Percentiles rank a stretch among this genome's conserved stretches.
These are phyloP conservation scores for Nothophoma quercina DNA, from an alignment of 2,329 filamentous ascomycete species.

Conservation along the genomic window DNA sequence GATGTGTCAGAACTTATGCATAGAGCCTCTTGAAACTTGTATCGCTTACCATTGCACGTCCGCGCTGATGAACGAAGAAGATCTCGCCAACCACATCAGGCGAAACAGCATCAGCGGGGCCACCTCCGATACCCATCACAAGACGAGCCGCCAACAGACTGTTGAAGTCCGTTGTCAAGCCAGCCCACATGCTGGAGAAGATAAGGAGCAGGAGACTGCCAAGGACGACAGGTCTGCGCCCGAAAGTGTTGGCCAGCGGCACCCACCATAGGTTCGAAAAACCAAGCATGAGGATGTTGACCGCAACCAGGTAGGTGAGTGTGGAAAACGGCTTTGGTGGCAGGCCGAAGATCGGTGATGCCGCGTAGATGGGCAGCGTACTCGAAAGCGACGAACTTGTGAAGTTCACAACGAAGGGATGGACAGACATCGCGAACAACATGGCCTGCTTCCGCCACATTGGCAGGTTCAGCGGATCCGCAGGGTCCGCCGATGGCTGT, in stretches of 20 bases:
- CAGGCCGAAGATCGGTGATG: constrained; percentile 40
- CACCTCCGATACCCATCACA: constrained; percentile 49
- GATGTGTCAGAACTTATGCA: not conserved
- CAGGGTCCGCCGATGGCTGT: constrained; percentile 49
- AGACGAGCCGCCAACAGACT: constrained; percentile 49
- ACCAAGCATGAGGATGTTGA: constrained; percentile 51
- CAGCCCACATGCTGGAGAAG: constrained; percentile 51
- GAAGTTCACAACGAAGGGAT: constrained; percentile 50
- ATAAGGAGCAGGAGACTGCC: constrained; percentile 44
- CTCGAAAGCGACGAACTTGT: constrained; percentile 47
- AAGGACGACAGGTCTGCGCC: constrained; percentile 50
- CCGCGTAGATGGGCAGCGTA: constrained; percentile 46
- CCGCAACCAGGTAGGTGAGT: constrained; percentile 49
- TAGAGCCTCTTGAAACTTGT: not conserved
- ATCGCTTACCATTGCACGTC: constrained; percentile 48
- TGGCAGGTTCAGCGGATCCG: constrained; percentile 53
- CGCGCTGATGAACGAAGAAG: constrained; percentile 54
- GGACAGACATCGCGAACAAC: constrained; percentile 48
- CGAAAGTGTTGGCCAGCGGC: constrained; percentile 52
- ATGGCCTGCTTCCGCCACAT: constrained; percentile 47
- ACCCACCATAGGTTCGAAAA: constrained; percentile 53
- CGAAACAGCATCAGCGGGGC: constrained; percentile 50
- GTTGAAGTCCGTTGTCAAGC: constrained; percentile 45
- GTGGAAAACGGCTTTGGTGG: constrained; percentile 41
- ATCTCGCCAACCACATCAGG: constrained; percentile 53